Percentiles rank a stretch among this genome's conserved stretches.
These are phyloP conservation scores for Xylaria longipes DNA, from an alignment of 495 filamentous ascomycete genomes.

Conservation along the genomic window DNA sequence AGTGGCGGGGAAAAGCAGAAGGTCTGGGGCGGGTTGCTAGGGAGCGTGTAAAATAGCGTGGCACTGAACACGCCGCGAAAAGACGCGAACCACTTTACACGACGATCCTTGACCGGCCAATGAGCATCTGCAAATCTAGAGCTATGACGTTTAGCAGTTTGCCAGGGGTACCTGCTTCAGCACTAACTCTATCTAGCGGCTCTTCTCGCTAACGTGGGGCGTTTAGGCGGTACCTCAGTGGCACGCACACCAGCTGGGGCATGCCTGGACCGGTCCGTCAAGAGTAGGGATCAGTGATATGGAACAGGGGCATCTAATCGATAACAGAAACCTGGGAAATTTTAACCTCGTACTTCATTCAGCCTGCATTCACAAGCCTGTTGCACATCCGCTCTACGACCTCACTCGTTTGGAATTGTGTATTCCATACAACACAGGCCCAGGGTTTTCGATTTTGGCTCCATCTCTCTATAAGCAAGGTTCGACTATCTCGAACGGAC, in stretches of 20 bases:
- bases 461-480: not conserved
- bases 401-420: not conserved
- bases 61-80: conserved; percentile 40
- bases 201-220: not conserved
- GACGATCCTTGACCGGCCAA: conserved; percentile 14
- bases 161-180: not conserved
- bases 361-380: not conserved
- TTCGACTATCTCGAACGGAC: not conserved
- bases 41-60: conserved; percentile 24
- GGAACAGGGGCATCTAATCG: conserved; percentile 14
- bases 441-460: not conserved
- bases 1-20: conserved; percentile 23
- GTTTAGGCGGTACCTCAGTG: not conserved
- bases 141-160: conserved; percentile 22
- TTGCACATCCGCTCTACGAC: conserved; percentile 1
- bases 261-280: not conserved
- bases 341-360: conserved; percentile 10
- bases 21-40: not conserved
- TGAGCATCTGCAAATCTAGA: not conserved
- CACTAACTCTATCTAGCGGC: not conserved
- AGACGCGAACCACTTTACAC: conserved; percentile 37
- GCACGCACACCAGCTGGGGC: not conserved
- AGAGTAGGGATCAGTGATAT: not conserved
- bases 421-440: not conserved
- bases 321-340: conserved; percentile 23